phyloP scores from a whole-genome alignment of 2,329 filamentous ascomycete genomes.

The Xylaria multiplex region DNA sequence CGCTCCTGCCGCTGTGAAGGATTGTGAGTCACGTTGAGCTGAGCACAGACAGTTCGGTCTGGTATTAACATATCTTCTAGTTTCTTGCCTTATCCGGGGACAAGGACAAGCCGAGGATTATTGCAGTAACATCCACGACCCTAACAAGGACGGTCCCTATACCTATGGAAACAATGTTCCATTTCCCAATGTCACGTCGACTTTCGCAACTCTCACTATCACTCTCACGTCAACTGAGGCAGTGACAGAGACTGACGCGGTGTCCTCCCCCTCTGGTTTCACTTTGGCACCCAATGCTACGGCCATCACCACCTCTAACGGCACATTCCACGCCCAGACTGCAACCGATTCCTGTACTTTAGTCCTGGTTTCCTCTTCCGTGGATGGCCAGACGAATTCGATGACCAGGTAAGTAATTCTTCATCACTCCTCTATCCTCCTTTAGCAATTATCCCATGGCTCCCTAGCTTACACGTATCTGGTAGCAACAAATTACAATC shows the following conservation, averaged over 20 bases:
- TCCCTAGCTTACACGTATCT: slow-evolving; percentile 10
- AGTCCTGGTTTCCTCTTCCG: slow-evolving; percentile 13
- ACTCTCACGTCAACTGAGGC: slow-evolving; percentile 22
- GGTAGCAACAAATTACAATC: slow-evolving; percentile 5
- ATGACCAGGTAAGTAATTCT: slow-evolving; percentile 24
- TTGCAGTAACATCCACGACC: not conserved
- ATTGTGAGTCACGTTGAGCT: slow-evolving; percentile 11
- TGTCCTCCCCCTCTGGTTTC: not conserved
- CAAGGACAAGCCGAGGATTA: too few species aligned
- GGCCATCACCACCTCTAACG: not conserved
- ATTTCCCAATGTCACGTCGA: slow-evolving; percentile 15
- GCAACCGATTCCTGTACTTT: not conserved
- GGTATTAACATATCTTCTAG: slow-evolving; percentile 13
- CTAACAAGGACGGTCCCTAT: slow-evolving; percentile 23
- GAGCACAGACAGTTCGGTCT: not conserved
- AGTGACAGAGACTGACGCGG: slow-evolving; percentile 20
- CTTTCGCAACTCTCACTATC: slow-evolving; percentile 15
- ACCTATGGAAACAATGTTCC: slow-evolving; percentile 21
- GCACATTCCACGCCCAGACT: slow-evolving; percentile 18
- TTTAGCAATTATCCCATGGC: not conserved
- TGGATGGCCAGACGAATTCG: slow-evolving; percentile 23
- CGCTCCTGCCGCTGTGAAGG: not conserved
- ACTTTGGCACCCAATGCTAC: not conserved
- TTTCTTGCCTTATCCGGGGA: not conserved
- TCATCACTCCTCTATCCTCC: not conserved